phyloP scores from a whole-genome alignment of 1,139 yeast genomes.

The Candida sp. region DNA sequence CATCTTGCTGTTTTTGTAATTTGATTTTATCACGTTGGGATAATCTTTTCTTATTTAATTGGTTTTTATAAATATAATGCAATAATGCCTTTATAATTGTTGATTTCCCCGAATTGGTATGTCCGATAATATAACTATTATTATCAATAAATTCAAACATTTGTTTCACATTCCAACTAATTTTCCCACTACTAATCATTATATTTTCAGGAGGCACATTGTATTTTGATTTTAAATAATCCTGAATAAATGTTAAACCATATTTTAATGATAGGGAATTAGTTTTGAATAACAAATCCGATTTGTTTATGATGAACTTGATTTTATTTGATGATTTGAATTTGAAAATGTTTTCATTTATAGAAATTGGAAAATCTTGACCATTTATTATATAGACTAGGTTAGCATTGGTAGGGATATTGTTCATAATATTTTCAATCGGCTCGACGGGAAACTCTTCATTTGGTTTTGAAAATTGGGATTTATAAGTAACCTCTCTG shows the following conservation, averaged over 20 bases:
- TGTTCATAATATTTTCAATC: conserved; percentile 30
- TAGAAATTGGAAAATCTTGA: conserved; percentile 66
- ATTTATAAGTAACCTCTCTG: conserved; percentile 45
- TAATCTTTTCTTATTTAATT: conserved; percentile 6
- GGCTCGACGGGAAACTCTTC: conserved; percentile 35
- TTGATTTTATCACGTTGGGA: conserved; percentile 9
- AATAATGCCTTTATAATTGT: conserved; percentile 53
- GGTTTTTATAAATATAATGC: conserved; percentile 15
- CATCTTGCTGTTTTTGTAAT: conserved; percentile 16
- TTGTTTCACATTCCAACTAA: conserved; percentile 49
- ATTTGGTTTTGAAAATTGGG: conserved; percentile 21
- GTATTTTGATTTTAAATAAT: conserved; percentile 36
- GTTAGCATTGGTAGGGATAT: conserved; percentile 47
- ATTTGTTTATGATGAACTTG: conserved; percentile 54
- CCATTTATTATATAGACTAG: conserved; percentile 63
- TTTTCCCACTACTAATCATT: conserved; percentile 45
- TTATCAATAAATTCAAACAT: conserved; percentile 31
- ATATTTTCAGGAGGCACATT: conserved; percentile 45
- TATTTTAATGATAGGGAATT: conserved; percentile 30
- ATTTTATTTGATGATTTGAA: conserved; percentile 32
- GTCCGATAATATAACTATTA: conserved; percentile 61
- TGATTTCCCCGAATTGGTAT: conserved; percentile 77
- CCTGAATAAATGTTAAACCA: conserved; percentile 41
- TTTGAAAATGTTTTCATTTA: conserved; percentile 37
- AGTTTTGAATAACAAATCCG: conserved; percentile 48